phyloP scores from a whole-genome alignment of 1,284 basidiomycete species.

The Ganoderma multipileum region DNA sequence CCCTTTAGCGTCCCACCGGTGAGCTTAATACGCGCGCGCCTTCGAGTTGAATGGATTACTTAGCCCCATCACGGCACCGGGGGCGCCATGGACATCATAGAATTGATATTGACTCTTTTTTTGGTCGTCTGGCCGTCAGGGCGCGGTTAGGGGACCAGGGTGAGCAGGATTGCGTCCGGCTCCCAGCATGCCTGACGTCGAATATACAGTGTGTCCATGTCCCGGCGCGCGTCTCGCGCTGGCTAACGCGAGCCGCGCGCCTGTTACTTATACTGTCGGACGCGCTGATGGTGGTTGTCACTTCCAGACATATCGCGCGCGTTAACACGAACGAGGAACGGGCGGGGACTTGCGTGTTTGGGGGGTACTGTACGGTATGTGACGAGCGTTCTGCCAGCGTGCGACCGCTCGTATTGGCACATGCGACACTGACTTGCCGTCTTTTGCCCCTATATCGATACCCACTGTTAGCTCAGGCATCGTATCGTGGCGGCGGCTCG shows the following conservation, averaged over 20 bases:
- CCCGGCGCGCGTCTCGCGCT: neutral
- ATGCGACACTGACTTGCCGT: neutral
- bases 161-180: neutral
- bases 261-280: neutral
- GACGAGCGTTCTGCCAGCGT: too few relatives aligned
- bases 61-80: neutral
- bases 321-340: neutral
- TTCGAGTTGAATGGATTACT: neutral
- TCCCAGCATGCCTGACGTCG: neutral
- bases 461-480: neutral
- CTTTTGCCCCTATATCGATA: too few relatives aligned
- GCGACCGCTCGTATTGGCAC: neutral
- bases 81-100: neutral
- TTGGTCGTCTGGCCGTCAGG: neutral
- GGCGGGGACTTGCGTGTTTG: neutral
- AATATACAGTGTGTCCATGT: neutral
- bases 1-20: neutral
- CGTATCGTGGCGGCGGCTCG: neutral
- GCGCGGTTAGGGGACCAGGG: neutral
- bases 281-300: neutral
- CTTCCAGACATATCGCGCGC: neutral
- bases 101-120: neutral
- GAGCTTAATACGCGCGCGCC: neutral
- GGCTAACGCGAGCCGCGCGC: neutral
- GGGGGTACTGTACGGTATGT: neutral